Percentiles rank a stretch among this genome's conserved stretches.
Evolutionary conservation across 1,139 yeast genomes (phyloP).

Genomic region (Oligophagozyma castellii): DNA sequence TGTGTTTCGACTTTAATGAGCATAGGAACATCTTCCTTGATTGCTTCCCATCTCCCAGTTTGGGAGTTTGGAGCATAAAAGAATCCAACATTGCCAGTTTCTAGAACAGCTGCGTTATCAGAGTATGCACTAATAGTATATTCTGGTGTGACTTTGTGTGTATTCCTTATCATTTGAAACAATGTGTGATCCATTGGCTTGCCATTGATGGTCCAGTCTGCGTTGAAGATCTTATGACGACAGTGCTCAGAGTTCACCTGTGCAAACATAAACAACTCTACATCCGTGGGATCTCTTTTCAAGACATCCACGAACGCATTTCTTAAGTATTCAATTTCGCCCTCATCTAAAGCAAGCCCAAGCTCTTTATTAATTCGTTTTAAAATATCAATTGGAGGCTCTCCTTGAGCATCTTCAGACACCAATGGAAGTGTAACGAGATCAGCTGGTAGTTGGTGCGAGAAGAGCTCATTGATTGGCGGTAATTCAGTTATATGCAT

Average conservation of each 20-base stretch:
- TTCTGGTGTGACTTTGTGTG: slow-evolving; percentile 70
- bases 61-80: slow-evolving; percentile 65
- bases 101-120: slow-evolving; percentile 97
- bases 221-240: slow-evolving; percentile 97
- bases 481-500: slow-evolving; percentile 50
- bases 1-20: slow-evolving; percentile 96
- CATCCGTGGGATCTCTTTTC: slow-evolving; percentile 93
- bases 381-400: slow-evolving; percentile 43
- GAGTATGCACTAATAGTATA: slow-evolving; percentile 88
- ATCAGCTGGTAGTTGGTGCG: slow-evolving; percentile 74
- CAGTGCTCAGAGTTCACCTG: slow-evolving; percentile 99
- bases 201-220: slow-evolving; percentile 95
- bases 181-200: slow-evolving; percentile 57
- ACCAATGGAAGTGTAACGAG: slow-evolving; percentile 55
- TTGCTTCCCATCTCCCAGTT: slow-evolving; percentile 60
- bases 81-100: slow-evolving; percentile 60
- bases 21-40: slow-evolving; percentile 71
- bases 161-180: slow-evolving; percentile 92
- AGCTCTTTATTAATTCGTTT: slow-evolving; percentile 65
- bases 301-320: slow-evolving; percentile 62
- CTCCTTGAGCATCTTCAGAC: slow-evolving; percentile 20
- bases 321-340: slow-evolving; percentile 81
- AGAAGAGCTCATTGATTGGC: slow-evolving; percentile 54
- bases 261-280: slow-evolving; percentile 96
- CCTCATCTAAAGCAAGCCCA: slow-evolving; percentile 85